Evolutionary conservation across 495 filamentous ascomycete species (phyloP).

Genomic region (Penicillium bialowiezense): DNA sequence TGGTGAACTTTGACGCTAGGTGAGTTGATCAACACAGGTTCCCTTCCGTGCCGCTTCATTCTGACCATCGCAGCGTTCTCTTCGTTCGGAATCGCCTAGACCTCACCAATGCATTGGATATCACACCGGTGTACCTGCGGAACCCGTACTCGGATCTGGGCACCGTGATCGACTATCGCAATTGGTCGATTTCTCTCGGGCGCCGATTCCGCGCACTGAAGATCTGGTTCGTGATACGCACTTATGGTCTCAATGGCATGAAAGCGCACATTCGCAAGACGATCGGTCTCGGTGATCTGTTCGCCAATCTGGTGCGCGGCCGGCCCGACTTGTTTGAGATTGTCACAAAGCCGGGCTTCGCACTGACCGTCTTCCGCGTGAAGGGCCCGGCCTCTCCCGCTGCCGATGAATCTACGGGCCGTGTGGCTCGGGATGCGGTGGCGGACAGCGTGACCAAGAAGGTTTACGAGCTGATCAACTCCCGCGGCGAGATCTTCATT

Average conservation of each 20-base stretch:
- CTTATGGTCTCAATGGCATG: slow-evolving; percentile 78
- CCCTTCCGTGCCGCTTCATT: not conserved
- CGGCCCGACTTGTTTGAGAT: slow-evolving; percentile 76
- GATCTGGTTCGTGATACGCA: slow-evolving; percentile 94
- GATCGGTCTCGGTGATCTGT: slow-evolving; percentile 65
- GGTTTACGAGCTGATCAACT: slow-evolving; percentile 76
- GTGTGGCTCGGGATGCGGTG: slow-evolving; percentile 41
- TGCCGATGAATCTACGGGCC: slow-evolving; percentile 15
- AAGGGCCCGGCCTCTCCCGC: slow-evolving; percentile 25
- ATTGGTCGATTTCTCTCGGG: slow-evolving; percentile 97
- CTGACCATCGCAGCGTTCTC: slow-evolving; percentile 54
- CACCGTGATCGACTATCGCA: slow-evolving; percentile 91
- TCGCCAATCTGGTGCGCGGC: slow-evolving; percentile 54
- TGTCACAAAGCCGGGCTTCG: slow-evolving; percentile 71
- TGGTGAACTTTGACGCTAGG: slow-evolving; percentile 91
- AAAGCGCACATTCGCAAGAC: slow-evolving; percentile 67
- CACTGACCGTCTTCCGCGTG: slow-evolving; percentile 71
- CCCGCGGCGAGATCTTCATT: slow-evolving; percentile 75
- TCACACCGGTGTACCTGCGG: slow-evolving; percentile 78
- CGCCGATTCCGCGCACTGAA: slow-evolving; percentile 89
- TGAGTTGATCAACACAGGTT: slow-evolving; percentile 15
- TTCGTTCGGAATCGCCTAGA: slow-evolving; percentile 72
- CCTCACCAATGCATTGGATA: slow-evolving; percentile 73
- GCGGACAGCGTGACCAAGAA: slow-evolving; percentile 69
- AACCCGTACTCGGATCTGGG: slow-evolving; percentile 79